These are phyloP conservation scores for Ramichloridium luteum DNA, from an alignment of 2,329 filamentous ascomycete species.

Conservation along the genomic window DNA sequence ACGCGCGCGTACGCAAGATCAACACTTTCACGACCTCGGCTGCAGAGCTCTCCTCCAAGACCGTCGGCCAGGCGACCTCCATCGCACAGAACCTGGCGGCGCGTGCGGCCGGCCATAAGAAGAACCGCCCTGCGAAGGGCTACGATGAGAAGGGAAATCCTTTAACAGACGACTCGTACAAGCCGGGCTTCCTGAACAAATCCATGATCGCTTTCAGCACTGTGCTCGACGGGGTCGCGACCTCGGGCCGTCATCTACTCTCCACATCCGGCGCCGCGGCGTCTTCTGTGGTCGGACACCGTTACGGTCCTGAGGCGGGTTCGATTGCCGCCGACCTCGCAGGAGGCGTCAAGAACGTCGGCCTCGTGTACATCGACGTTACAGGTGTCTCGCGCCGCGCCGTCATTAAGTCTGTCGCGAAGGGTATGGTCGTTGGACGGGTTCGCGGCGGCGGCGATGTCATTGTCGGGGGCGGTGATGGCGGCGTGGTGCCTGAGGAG, in stretches of 20 bases:
- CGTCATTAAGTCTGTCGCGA: conserved; percentile 87
- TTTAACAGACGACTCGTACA: conserved; percentile 46
- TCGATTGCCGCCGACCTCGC: conserved; percentile 63
- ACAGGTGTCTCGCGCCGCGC: conserved; percentile 81
- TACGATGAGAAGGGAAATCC: conserved; percentile 59
- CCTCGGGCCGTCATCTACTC: conserved; percentile 68
- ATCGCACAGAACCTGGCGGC: conserved; percentile 87
- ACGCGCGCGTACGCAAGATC: conserved; percentile 74
- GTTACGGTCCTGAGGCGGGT: conserved; percentile 77
- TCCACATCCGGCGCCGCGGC: conserved; percentile 65
- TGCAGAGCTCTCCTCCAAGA: conserved; percentile 69
- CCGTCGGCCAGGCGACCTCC: conserved; percentile 69
- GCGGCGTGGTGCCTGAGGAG: conserved; percentile 30
- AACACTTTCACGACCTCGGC: conserved; percentile 74
- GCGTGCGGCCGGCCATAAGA: conserved; percentile 52
- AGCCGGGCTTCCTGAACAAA: conserved; percentile 89
- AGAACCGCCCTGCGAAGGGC: conserved; percentile 43
- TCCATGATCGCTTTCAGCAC: conserved; percentile 93
- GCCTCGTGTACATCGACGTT: conserved; percentile 92
- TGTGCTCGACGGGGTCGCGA: conserved; percentile 83
- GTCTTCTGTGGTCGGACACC: conserved; percentile 75
- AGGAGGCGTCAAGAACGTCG: conserved; percentile 88
- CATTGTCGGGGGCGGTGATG: conserved; percentile 58
- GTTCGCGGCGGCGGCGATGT: conserved; percentile 63
- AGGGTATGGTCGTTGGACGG: conserved; percentile 84